Conservation (phyloP, 768 basidiomycete genomes). For the Mycena rebaudengoi region DNA sequence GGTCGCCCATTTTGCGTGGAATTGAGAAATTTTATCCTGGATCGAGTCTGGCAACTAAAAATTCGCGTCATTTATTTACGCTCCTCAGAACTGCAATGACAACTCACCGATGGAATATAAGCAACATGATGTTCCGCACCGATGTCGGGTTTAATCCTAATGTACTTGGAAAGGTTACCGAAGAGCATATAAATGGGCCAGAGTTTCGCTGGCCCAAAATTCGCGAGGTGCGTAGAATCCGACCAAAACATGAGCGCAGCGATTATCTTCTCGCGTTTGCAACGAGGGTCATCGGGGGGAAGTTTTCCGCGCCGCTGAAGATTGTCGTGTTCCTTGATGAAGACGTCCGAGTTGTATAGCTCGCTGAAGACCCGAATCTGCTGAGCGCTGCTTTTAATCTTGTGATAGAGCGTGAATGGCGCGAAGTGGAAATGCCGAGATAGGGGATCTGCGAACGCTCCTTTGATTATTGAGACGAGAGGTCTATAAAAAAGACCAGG, state of each 20-base stretch:
- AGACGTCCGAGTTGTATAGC: constrained; percentile 7
- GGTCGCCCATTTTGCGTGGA: constrained; percentile 16
- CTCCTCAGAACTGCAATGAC: neutral
- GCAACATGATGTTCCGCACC: constrained; percentile 38
- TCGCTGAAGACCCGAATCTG: constrained; percentile 12
- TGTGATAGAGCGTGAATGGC: constrained; percentile 24
- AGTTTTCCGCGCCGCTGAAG: constrained; percentile 27
- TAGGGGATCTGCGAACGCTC: neutral
- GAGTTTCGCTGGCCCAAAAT: constrained; percentile 36
- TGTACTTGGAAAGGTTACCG: constrained; percentile 47
- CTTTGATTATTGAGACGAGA: constrained; percentile 1
- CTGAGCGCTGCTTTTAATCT: neutral
- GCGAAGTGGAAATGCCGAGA: neutral
- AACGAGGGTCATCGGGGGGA: constrained; percentile 22
- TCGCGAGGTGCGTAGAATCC: constrained; percentile 39
- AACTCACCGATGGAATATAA: constrained; percentile 43
- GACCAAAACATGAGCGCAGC: constrained; percentile 40
- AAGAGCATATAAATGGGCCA: constrained; percentile 49
- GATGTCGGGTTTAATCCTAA: constrained; percentile 24
- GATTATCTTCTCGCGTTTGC: constrained; percentile 31
- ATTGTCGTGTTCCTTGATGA: constrained; percentile 10
- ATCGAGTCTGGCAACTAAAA: constrained; percentile 36
- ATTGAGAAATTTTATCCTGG: constrained; percentile 28
- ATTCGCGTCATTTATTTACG: neutral
- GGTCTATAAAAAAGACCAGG: constrained; percentile 3